Evolutionary conservation across 1,284 basidiomycete species (phyloP).

Genomic region (Naganishia cerealis): DNA sequence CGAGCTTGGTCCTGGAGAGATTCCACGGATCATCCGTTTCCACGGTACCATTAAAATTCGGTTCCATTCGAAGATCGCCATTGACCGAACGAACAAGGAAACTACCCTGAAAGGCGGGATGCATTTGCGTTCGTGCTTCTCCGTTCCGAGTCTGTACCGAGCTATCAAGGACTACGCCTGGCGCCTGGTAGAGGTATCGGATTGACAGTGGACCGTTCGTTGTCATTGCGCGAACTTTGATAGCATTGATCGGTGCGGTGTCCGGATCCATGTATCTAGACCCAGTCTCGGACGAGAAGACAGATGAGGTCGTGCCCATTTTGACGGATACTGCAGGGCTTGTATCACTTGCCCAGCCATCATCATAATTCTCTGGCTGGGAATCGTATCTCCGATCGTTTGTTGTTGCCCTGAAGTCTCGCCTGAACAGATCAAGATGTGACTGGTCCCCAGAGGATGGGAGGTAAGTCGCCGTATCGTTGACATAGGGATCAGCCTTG

Average conservation of each 20-base stretch:
- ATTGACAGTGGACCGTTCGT: slow-evolving; percentile 47
- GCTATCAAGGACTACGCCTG: slow-evolving; percentile 41
- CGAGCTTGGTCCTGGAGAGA: slow-evolving; percentile 18
- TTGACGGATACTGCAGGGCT: background rate
- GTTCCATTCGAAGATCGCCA: slow-evolving; percentile 33
- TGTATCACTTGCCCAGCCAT: background rate
- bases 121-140: slow-evolving; percentile 43
- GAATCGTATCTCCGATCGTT: background rate
- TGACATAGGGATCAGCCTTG: slow-evolving; percentile 16
- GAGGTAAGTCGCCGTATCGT: slow-evolving; percentile 25
- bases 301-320: slow-evolving; percentile 6
- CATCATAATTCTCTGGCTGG: background rate
- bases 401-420: slow-evolving; percentile 17
- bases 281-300: slow-evolving; percentile 14
- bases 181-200: slow-evolving; percentile 48
- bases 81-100: slow-evolving; percentile 42
- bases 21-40: slow-evolving; percentile 30
- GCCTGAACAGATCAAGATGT: slow-evolving; percentile 11
- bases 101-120: slow-evolving; percentile 51
- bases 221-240: slow-evolving; percentile 47
- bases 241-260: slow-evolving; percentile 34
- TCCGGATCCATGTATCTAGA: slow-evolving; percentile 19
- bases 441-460: slow-evolving; percentile 8
- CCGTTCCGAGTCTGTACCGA: slow-evolving; percentile 43
- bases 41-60: slow-evolving; percentile 27